Base-by-base conservation (phyloP, 495 filamentous ascomycete genomes). In the Ramalina intermedia region DNA sequence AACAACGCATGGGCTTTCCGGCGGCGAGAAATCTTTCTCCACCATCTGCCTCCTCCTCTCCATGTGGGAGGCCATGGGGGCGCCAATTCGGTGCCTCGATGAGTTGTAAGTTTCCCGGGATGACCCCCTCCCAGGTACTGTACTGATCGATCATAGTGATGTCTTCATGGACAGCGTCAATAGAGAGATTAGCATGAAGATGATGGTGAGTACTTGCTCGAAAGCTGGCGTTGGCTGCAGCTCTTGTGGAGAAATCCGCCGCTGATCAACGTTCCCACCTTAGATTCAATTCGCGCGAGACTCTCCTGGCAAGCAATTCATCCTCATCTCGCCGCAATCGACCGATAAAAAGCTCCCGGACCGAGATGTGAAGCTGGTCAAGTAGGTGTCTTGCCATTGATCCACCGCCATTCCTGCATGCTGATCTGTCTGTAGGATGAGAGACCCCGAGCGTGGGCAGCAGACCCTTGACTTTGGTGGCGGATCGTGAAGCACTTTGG, bases 121-220 rank as follows among this genome's bases (percentile, higher is more conserved):
- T 27, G 1, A 23, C 14, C 16, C 23, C 0, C 16, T 38, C 9
- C 12, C 4, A 18, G 8, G 13, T 24, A 24, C 48, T 33, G 24
- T 21, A 20, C 50, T 58, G 18, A 58, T 29, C 8, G 23, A 7
- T 0, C 3, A 17, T 44, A 82, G 79, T 59, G 91, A 99, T 66
- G 91, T 99, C 37, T 99, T 94, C 68, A 99, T 99, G 91, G 91
- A 99, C 58, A 84, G 80, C 53, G 86, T 96, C 48, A 99, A 99
- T 62, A 78, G 91, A 40, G 87, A 85, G 46, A 84, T 93, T 57
- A 90, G 85, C 56, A 93, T 94, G 53, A 83, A 84, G 53, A 89
- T 96, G 87, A 90, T 99, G 58, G 86, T 88, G 69, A 66, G 80
- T 26, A 46, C 1, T 7, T 26, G 9, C 45, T 17, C 37, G 45